These are phyloP conservation scores for Colletotrichum sp. DNA, from an alignment of 2,329 filamentous ascomycete species.

Conservation along the genomic window DNA sequence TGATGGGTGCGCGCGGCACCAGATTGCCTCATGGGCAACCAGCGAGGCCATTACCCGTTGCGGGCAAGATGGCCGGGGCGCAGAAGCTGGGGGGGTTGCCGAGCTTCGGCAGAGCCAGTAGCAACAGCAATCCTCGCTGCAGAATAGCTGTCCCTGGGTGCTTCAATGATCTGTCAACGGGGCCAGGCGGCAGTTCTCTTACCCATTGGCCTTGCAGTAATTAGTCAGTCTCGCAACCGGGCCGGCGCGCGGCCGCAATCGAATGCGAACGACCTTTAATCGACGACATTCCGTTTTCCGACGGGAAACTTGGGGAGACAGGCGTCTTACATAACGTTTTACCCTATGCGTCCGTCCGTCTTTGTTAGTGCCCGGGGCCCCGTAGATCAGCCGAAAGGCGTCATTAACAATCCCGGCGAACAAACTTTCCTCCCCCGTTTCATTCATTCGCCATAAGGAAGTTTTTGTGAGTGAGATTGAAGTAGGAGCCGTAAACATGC, in stretches of 20 bases:
- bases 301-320: not conserved
- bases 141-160: not conserved
- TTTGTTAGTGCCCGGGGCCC: not conserved
- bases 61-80: not conserved
- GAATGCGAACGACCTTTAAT: not conserved
- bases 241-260: not conserved
- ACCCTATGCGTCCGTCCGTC: not conserved
- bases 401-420: not conserved
- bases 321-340: not conserved
- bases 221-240: not conserved
- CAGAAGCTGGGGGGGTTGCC: not conserved
- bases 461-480: not conserved
- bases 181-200: not conserved
- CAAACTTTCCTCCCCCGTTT: not conserved
- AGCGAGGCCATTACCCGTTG: not conserved
- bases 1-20: not conserved
- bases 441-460: not conserved
- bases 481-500: not conserved
- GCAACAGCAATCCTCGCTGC: not conserved
- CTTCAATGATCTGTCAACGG: not conserved
- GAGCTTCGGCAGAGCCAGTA: not conserved
- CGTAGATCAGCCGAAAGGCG: constrained; percentile 9
- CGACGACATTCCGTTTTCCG: not conserved
- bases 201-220: not conserved
- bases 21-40: not conserved